Evolutionary conservation across 768 basidiomycete genomes (phyloP).

Genomic region (Podaxis pistillaris): DNA sequence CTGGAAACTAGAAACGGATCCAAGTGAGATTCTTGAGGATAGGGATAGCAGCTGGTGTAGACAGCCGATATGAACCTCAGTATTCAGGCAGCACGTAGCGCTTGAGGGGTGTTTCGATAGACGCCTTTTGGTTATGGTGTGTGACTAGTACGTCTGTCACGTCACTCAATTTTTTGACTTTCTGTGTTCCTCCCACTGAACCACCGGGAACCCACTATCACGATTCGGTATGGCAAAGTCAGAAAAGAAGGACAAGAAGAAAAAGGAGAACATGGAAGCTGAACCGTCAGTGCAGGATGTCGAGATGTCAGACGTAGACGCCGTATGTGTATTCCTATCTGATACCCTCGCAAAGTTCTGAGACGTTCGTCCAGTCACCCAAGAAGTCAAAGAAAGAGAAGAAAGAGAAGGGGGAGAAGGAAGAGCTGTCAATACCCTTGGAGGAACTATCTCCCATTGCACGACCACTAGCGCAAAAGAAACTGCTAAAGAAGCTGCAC

Average conservation of each 20-base stretch:
- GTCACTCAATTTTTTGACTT: constrained; percentile 17
- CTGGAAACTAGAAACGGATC: too few relatives aligned
- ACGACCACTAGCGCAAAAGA: constrained; percentile 89
- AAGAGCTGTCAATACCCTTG: constrained; percentile 62
- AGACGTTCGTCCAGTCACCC: constrained; percentile 30
- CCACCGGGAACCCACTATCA: not conserved
- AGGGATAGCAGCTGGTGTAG: too few relatives aligned
- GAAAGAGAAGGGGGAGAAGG: constrained; percentile 62
- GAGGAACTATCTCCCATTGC: constrained; percentile 95
- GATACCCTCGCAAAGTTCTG: constrained; percentile 1
- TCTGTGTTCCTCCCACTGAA: constrained; percentile 4
- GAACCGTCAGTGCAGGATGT: constrained; percentile 40
- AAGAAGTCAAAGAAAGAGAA: constrained; percentile 58
- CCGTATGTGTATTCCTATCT: constrained; percentile 26
- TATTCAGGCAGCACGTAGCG: too few relatives aligned
- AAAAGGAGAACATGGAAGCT: constrained; percentile 36
- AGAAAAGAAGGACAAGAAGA: constrained; percentile 76
- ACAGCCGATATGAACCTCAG: too few relatives aligned
- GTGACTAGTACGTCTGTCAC: constrained; percentile 14
- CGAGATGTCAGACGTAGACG: constrained; percentile 41
- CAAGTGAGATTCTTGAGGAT: too few relatives aligned
- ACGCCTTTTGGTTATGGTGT: not conserved
- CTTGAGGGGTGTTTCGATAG: too few relatives aligned
- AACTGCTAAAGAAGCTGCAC: constrained; percentile 91
- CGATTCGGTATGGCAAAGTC: constrained; percentile 54